Base-by-base conservation (phyloP, 352 stramenopile genomes). In the Phytophthora sp. region DNA sequence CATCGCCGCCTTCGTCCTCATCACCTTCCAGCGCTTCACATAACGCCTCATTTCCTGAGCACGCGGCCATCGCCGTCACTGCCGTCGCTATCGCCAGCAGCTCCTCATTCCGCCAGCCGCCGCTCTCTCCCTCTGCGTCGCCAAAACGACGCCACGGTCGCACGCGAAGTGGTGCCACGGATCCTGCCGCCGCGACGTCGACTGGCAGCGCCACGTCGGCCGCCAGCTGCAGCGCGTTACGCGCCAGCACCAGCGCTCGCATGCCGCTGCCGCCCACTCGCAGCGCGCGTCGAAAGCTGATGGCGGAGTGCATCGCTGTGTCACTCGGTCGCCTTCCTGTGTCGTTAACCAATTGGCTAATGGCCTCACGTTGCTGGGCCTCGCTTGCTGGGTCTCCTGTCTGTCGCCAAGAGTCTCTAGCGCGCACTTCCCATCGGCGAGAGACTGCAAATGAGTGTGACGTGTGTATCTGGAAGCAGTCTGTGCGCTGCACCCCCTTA, bases 381-480 rank as follows among this genome's bases (percentile, higher is more conserved):
- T n/a, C 34, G 34, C 34, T 41, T 41, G 8, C 34, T 41, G 31
- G 7, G n/a, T n/a, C n/a, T 38, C 6, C 6, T 54, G 18, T 7
- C 13, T 27, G 46, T 42, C 21, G 26, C 13, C 9, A 49, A 56
- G 44, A 53, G 54, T 55, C 43, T 55, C 44, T 31, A 51, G 21
- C 35, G 38, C 28, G 37, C 48, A 53, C 49, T 54, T 61, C 57
- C 49, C 50, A 61, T 57, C 27, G 18, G 18, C 23, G 21, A 26
- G 20, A 35, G 26, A 44, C 35, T 62, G 17, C 27, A 62, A 67
- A 49, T n/a, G n/a, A n/a, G n/a, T n/a, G n/a, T 56, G 23, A 39
- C 20, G 39, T 37, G 26, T 63, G 59, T 63, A 56, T 63, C 52
- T 54, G 50, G 43, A 67, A 70, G 51, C 65, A 24, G 43, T n/a